Evolutionary conservation across 441 rosid genomes (phyloP), one percentile per base, ranked within the genome.

Genomic region (Croton setiger): DNA sequence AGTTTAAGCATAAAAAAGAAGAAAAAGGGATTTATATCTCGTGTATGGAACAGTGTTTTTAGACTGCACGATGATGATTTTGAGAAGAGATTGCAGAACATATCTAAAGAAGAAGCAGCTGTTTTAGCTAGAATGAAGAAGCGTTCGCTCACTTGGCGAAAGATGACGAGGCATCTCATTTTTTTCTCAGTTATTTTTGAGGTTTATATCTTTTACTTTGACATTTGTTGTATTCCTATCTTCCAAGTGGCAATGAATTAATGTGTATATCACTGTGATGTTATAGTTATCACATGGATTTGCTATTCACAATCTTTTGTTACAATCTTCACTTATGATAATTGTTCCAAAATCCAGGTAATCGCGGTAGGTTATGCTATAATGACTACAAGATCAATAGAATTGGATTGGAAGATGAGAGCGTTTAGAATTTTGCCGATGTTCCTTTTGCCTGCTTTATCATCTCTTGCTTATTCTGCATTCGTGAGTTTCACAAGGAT

Each of bases 321-420:
- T 1, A 31, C 39, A 35, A 17, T 36, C 60, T 36, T 70, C 63
- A 20, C 48, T 54, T 17, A n/a, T 18, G 23, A 27, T 47, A 23
- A 48, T 57, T 64, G 41, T 58, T 54, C 20, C 27, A n/a, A 21
- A 31, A 15, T 44, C 60, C 81, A 91, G 98, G 77, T 85, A 51
- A 69, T 91, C 72, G 97, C 96, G 4, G 87, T 94, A 69, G 85
- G 83, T 66, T 94, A 86, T 77, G 96, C 96, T n/a, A 81, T 91
- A 47, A 47, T 88, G 78, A 77, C 90, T 4, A 89, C 96, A 5
- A 87, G 89, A 80, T 78, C 84, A 48, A 64, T 69, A 63, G 95
- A 85, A 60, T 71, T 94, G 82, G 70, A 94, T 64, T 94, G 96
- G 96, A 92, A 81, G 79, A 86, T 82, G 84, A 87, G 99, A 86